Conservation (phyloP, 495 filamentous ascomycete species). For the Hyaloscypha hepaticicola region DNA sequence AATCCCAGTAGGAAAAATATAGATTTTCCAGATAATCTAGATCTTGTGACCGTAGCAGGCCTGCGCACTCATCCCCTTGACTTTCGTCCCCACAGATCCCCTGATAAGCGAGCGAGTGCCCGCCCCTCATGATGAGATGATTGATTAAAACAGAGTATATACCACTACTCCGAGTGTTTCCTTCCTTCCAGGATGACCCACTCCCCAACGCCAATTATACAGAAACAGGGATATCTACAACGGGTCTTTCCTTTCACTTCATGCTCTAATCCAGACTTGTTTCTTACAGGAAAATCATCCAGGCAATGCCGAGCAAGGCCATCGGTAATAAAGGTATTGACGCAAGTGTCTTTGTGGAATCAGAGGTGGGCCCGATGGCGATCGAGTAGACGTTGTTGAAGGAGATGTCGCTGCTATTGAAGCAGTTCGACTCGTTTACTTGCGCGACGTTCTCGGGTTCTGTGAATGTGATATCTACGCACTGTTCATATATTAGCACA, state of each 20-base stretch:
- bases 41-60: not conserved
- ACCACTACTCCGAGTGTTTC: conserved; percentile 1
- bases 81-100: not conserved
- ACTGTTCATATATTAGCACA: conserved; percentile 56
- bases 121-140: not conserved
- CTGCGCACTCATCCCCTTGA: not conserved
- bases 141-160: conserved; percentile 17
- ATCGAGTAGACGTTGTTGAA: conserved; percentile 75
- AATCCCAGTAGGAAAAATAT: not conserved
- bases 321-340: conserved; percentile 18
- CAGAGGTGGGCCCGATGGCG: conserved; percentile 21
- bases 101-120: not conserved
- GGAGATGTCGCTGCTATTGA: conserved; percentile 71
- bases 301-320: not conserved
- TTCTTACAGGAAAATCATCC: not conserved
- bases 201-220: conserved; percentile 10
- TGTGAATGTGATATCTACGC: conserved; percentile 82
- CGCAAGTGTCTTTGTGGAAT: conserved; percentile 16
- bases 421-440: conserved; percentile 79
- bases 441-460: conserved; percentile 68
- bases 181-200: not conserved
- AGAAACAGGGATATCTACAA: conserved; percentile 14
- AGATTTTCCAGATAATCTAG: not conserved
- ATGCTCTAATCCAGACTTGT: not conserved
- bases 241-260: not conserved